Conservation (phyloP, 2,329 filamentous ascomycete species). For the Cercospora beticola region DNA sequence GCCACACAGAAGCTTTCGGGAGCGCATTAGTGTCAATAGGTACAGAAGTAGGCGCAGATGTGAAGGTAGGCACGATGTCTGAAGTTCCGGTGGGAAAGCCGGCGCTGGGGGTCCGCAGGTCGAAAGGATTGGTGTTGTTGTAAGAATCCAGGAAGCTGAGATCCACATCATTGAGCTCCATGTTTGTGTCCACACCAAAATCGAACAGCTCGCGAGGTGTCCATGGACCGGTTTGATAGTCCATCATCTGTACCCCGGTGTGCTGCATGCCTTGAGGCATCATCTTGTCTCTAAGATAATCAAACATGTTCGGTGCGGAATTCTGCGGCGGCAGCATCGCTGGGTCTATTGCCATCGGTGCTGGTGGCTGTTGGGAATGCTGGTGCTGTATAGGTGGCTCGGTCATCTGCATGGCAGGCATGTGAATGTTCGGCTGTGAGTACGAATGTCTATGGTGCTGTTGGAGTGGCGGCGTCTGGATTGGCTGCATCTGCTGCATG, state of each 20-base stretch:
- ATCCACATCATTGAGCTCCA: slow-evolving; percentile 49
- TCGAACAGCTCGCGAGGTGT: slow-evolving; percentile 49
- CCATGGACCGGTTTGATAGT: slow-evolving; percentile 40
- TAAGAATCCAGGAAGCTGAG: slow-evolving; percentile 48
- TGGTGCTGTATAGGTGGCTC: slow-evolving; percentile 18
- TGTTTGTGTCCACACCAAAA: slow-evolving; percentile 47
- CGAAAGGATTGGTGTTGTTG: slow-evolving; percentile 47
- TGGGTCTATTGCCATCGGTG: slow-evolving; percentile 30
- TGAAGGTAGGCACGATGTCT: slow-evolving; percentile 38
- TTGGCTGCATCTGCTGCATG: slow-evolving; percentile 29
- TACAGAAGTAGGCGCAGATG: slow-evolving; percentile 33
- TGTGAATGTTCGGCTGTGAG: slow-evolving; percentile 16
- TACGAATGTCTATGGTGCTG: slow-evolving; percentile 26
- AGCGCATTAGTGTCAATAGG: slow-evolving; percentile 39
- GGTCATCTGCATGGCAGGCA: slow-evolving; percentile 29
- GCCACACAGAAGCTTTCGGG: slow-evolving; percentile 47
- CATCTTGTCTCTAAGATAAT: slow-evolving; percentile 39
- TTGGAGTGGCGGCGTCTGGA: slow-evolving; percentile 26
- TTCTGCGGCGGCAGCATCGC: slow-evolving; percentile 35
- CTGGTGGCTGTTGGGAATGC: slow-evolving; percentile 19
- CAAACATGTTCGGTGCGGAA: slow-evolving; percentile 34
- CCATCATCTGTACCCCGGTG: slow-evolving; percentile 32
- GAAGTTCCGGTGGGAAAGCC: slow-evolving; percentile 36
- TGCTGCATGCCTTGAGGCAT: slow-evolving; percentile 26
- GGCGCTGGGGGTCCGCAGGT: slow-evolving; percentile 37